Evolutionary conservation across 2,329 filamentous ascomycete genomes (phyloP), one percentile per base, ranked within the genome.

Genomic region (Esteya vermicola): DNA sequence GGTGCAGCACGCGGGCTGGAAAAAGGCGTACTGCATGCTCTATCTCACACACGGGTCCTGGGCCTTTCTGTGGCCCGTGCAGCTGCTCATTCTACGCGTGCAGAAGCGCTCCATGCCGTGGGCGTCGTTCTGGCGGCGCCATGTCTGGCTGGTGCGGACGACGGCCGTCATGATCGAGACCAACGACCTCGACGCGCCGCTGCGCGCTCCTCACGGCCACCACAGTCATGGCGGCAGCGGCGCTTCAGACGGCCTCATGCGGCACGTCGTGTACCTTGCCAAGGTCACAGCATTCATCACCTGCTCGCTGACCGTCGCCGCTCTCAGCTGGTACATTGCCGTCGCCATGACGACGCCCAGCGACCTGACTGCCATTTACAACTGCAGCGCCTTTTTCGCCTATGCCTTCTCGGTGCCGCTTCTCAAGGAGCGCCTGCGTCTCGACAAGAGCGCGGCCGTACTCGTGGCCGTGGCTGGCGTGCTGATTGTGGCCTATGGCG

Each of bases 21-120:
- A 93, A 63, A 98, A 98, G 65, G 85, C 91, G n/a, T 98, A 95
- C 64, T 93, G 85, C 67, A 98, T 98, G 91, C 75, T 98, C 69
- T 95, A 93, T 61, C 70, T 98, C 48, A 98, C 91, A 10, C 91
- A 98, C 62, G 83, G 89, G 41, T 94, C 86, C 2, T 98, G 91
- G 91, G 59, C 79, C 9, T 61, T 96, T 36, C 70, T 98, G 20
- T 98, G 86, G 85, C 89, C 88, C 0, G 63, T 73, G 10, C 86
- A 93, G 59, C 72, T 98, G 27, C 59, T 83, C 20, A 71, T 94
- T 38, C 67, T 96, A 45, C 79, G 89, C 41, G 47, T 91, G 13
- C 82, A 86, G 56, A 85, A 85, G 59, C 77, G 78, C 52, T 72
- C 79, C 46, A 67, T 82, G 52, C 79, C 86, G 0, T 96, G 86